Base-by-base conservation (phyloP, 495 filamentous ascomycete genomes). In the Aspergillus affinis region DNA sequence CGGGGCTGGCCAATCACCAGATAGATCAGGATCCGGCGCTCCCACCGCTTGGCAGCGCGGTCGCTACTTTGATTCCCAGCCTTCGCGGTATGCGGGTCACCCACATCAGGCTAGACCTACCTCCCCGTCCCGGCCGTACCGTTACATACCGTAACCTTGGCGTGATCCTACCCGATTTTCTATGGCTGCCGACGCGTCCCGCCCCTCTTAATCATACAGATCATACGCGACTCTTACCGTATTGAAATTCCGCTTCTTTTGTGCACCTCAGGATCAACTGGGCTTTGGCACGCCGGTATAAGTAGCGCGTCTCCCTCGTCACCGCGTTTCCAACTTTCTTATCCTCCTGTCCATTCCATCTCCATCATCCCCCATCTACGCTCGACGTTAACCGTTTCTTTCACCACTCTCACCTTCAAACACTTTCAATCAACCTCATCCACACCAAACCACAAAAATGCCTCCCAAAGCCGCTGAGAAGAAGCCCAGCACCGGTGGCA, bases 401-500 rank as follows among this genome's bases (percentile, higher is more conserved):
- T 64, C 59, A 58, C 60, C 67, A 64, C 64, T 64, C 57, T 51
- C 51, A 32, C 36, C 32, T 19, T 46, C 59, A 63, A 55, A 59
- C 45, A 48, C 66, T 61, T 56, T 57, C 23, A 45, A 51, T 52
- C 51, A 59, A 60, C 52, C 52, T 63, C 69, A 57, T 59, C 62
- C 61, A 57, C 64, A 57, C 64, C 72, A 80, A 62, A 69, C 69
- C 70, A 75, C 18, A 13, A 88, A 88, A 87, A 96, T 96, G 93
- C 86, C 92, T 84, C 92, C 92, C 63, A 97, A 97, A 84, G 89
- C 91, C 74, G 90, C 86, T 71, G 86, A 91, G 72, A 93, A 97
- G 91, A 97, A 96, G 88, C 93, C 93, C 81, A 90, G 90, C 83
- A 94, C 89, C 72, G 92, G 85, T 75, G 89, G 88, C 82, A 98